phyloP scores from a whole-genome alignment of 2,329 filamentous ascomycete genomes.

The Pyricularia grisea region DNA sequence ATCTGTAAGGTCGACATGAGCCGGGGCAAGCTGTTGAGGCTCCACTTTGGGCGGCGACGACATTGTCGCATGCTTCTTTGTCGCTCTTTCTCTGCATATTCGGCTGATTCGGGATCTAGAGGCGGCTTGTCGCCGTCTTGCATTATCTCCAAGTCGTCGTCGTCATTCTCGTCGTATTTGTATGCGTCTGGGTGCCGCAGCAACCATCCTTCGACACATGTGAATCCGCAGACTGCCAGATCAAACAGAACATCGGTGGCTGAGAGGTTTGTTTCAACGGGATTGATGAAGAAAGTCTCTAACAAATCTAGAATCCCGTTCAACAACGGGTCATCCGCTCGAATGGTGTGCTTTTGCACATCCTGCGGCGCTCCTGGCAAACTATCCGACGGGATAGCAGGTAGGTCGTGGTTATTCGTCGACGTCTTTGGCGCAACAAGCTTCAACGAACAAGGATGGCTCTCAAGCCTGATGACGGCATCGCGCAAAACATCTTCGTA shows the following conservation, averaged over 20 bases:
- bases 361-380: conserved; percentile 52
- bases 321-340: conserved; percentile 51
- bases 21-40: conserved; percentile 35
- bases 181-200: conserved; percentile 62
- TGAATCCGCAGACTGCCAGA: conserved; percentile 74
- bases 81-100: conserved; percentile 31
- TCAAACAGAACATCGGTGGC: conserved; percentile 78
- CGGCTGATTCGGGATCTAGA: conserved; percentile 27
- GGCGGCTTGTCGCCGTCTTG: conserved; percentile 21
- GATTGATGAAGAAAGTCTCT: conserved; percentile 77
- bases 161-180: conserved; percentile 39
- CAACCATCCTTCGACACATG: conserved; percentile 86
- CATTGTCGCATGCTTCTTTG: conserved; percentile 40
- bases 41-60: conserved; percentile 44
- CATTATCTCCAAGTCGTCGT: conserved; percentile 11
- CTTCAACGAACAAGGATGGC: conserved; percentile 62
- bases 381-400: conserved; percentile 39
- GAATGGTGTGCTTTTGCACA: conserved; percentile 51
- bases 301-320: conserved; percentile 60
- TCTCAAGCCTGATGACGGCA: conserved; percentile 57
- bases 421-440: conserved; percentile 54
- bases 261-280: conserved; percentile 82
- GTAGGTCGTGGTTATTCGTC: conserved; percentile 45
- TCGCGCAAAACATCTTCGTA: conserved; percentile 68
- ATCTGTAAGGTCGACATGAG: conserved; percentile 49